These are phyloP conservation scores for Lipomyces yamadae DNA, from an alignment of 805 yeast species.

Conservation along the genomic window DNA sequence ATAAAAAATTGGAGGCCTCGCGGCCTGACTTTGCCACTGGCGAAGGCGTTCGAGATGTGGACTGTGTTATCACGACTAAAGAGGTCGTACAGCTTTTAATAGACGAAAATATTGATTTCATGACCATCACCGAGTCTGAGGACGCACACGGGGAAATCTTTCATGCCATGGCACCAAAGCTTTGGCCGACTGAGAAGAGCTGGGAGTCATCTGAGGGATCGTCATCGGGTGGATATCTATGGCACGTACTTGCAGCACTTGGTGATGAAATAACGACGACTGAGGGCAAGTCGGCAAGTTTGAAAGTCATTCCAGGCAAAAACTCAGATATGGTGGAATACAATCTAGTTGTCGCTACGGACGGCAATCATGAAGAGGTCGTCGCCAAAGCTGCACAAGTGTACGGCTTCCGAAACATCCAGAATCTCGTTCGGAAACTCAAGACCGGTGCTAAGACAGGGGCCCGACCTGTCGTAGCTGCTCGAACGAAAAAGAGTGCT, in stretches of 20 bases:
- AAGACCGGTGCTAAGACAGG: slow-evolving; percentile 50
- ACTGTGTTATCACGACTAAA: slow-evolving; percentile 90
- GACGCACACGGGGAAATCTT: background rate
- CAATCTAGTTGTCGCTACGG: slow-evolving; percentile 52
- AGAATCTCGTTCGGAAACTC: slow-evolving; percentile 84
- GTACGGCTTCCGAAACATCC: slow-evolving; percentile 93
- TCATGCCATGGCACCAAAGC: slow-evolving; percentile 53
- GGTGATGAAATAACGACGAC: slow-evolving; percentile 25
- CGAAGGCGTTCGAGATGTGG: slow-evolving; percentile 65
- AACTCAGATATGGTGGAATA: slow-evolving; percentile 79
- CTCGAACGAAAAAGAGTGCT: slow-evolving; percentile 37
- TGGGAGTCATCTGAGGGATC: slow-evolving; percentile 83
- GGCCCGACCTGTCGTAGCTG: slow-evolving; percentile 29
- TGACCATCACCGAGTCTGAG: slow-evolving; percentile 8
- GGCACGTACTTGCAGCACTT: slow-evolving; percentile 59
- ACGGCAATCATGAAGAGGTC: slow-evolving; percentile 44
- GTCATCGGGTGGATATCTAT: slow-evolving; percentile 87
- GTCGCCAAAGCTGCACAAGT: slow-evolving; percentile 68
- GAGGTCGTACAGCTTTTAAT: slow-evolving; percentile 77
- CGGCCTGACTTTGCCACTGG: slow-evolving; percentile 64
- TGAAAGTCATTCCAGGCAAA: slow-evolving; percentile 60
- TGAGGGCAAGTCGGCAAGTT: slow-evolving; percentile 44
- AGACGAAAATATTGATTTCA: slow-evolving; percentile 51
- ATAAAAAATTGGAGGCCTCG: slow-evolving; percentile 93
- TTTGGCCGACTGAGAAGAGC: slow-evolving; percentile 66